Evolutionary conservation across 2,329 filamentous ascomycete species (phyloP), one percentile per base, ranked within the genome.

Genomic region (Chaetomium olivaceum): DNA sequence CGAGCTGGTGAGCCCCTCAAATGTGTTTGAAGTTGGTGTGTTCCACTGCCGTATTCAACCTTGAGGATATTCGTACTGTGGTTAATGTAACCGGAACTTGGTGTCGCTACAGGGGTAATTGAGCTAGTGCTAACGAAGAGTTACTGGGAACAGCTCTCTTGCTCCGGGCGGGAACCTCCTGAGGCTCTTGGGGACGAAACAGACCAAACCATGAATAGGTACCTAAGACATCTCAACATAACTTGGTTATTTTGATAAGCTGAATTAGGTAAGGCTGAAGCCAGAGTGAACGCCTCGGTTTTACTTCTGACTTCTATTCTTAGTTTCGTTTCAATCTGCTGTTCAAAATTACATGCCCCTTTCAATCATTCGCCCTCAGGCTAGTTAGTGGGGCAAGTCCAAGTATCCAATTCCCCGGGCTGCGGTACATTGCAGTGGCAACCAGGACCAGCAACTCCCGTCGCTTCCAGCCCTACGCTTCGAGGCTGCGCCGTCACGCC

Each of bases 11-110:
- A 51, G n/a, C 39, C 57, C 39, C 57, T 23, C 46, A 19, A 25
- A 25, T 11, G 48, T 46, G 58, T 60, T 60, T 60, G 58, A 60
- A 23, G 46, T 52, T 61, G 58, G 58, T 33, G n/a, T 52, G 46
- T 27, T 39, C 36, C 46, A 48, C 36, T 14, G 19, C 39, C 39
- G 39, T 43, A n/a, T 43, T 43, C 16, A 19, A 43, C 14, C 7
- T 43, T 5, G 39, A 16, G 39, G 16, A n/a, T 19, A 43, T 43
- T 43, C 39, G 16, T 43, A 19, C 39, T 19, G 39, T 43, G 39
- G 39, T 19, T n/a, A 43, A 43, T 43, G 39, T 52, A 52, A 52
- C 50, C 50, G 8, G n/a, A 52, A 21, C 21, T 25, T 39, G 14
- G 5, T 43, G 39, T 19, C 16, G 16, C n/a, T n/a, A 19, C 39